phyloP scores from a whole-genome alignment of 305 asterid genomes.

The Salvia sclarea region DNA sequence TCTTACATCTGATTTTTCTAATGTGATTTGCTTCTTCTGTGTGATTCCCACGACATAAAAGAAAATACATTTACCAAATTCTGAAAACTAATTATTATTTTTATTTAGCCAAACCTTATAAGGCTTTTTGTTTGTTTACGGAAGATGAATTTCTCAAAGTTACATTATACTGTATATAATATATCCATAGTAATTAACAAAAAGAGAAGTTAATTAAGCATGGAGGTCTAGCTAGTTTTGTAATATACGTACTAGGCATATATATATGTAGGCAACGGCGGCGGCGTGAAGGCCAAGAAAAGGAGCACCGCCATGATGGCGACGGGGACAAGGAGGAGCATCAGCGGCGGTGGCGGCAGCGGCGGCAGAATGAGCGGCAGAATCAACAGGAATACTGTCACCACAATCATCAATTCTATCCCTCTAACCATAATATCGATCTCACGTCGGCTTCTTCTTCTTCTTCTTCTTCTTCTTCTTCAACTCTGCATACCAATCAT shows the following conservation, averaged over 20 bases:
- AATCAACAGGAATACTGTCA: slow-evolving; percentile 29
- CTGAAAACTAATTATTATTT: too few species aligned
- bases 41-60: too few species aligned
- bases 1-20: too few species aligned
- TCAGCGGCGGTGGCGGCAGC: slow-evolving; percentile 38
- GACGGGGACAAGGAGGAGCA: slow-evolving; percentile 36
- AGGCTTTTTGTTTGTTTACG: too few species aligned
- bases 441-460: not conserved
- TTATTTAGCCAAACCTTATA: too few species aligned
- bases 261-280: not conserved
- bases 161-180: too few species aligned
- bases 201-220: not conserved
- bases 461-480: slow-evolving; percentile 9
- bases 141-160: too few species aligned
- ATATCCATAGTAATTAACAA: too few species aligned
- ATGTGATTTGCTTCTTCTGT: too few species aligned
- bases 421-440: not conserved
- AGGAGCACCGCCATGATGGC: slow-evolving; percentile 36
- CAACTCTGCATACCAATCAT: not conserved
- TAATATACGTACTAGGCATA: not conserved
- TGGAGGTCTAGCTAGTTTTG: not conserved
- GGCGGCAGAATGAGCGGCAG: slow-evolving; percentile 39
- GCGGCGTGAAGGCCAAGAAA: slow-evolving; percentile 30
- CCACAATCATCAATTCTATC: slow-evolving; percentile 18
- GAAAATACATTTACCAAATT: too few species aligned